These are phyloP conservation scores for Fraxinus sp. DNA, from an alignment of 305 asterid genomes.

Conservation along the genomic window DNA sequence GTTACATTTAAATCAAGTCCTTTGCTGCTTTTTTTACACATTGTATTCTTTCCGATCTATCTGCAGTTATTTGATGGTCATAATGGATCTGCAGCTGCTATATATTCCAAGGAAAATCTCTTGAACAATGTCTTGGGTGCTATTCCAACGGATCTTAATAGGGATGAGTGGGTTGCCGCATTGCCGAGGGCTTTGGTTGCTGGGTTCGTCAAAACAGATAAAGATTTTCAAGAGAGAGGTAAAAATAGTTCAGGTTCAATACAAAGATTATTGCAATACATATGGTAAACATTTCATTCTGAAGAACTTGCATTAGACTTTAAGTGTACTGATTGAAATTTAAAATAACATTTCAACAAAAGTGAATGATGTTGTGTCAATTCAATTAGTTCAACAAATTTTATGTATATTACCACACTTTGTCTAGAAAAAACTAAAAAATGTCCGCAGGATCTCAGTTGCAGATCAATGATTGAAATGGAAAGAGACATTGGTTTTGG, in stretches of 20 bases:
- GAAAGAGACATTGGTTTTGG: constrained; percentile 8
- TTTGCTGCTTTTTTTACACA: constrained; percentile 16
- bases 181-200: constrained; percentile 96
- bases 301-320: constrained; percentile 1
- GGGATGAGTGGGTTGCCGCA: constrained; percentile 85
- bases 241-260: constrained; percentile 5
- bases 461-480: constrained; percentile 7
- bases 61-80: constrained; percentile 94
- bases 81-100: constrained; percentile 95
- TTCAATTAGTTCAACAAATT: neutral
- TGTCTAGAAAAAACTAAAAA: neutral
- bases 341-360: neutral
- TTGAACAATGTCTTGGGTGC: constrained; percentile 76
- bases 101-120: constrained; percentile 84
- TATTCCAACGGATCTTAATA: constrained; percentile 77
- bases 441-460: neutral
- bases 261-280: neutral
- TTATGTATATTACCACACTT: neutral
- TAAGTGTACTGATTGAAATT: neutral
- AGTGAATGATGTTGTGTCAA: neutral
- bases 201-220: constrained; percentile 91
- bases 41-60: constrained; percentile 11
- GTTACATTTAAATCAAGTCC: neutral
- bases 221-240: constrained; percentile 95
- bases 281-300: neutral